These are phyloP conservation scores for Penicillium digitatum DNA, from an alignment of 2,329 filamentous ascomycete genomes.

Conservation along the genomic window DNA sequence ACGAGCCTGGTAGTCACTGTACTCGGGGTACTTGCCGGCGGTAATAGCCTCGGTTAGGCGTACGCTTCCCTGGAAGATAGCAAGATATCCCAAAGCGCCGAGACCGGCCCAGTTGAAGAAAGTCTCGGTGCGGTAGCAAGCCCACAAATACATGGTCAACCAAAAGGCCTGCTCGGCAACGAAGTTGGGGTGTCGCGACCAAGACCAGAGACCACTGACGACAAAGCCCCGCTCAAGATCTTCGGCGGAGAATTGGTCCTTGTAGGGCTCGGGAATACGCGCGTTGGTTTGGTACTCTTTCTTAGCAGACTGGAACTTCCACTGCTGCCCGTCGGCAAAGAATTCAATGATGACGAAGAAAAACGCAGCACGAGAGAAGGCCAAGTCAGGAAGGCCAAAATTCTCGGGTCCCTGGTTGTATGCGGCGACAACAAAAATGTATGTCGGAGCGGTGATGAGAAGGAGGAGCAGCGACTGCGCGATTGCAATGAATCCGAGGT, in stretches of 20 bases:
- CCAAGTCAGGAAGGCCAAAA: constrained; percentile 57
- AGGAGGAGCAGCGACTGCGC: constrained; percentile 79
- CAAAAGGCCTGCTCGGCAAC: constrained; percentile 87
- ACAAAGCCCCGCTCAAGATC: constrained; percentile 89
- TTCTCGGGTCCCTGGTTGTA: constrained; percentile 55
- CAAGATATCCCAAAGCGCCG: constrained; percentile 65
- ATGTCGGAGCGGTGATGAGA: constrained; percentile 73
- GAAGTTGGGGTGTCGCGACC: constrained; percentile 92
- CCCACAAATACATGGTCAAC: constrained; percentile 85
- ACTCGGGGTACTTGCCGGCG: constrained; percentile 79
- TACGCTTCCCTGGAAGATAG: constrained; percentile 86
- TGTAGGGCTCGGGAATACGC: constrained; percentile 58
- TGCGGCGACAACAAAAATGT: constrained; percentile 71
- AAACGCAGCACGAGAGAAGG: constrained; percentile 55
- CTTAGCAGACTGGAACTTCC: constrained; percentile 83
- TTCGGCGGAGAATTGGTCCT: constrained; percentile 56
- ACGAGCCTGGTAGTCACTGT: constrained; percentile 73
- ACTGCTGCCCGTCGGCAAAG: constrained; percentile 89
- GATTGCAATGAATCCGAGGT: constrained; percentile 83
- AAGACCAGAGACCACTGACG: constrained; percentile 78
- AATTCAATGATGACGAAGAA: constrained; percentile 63
- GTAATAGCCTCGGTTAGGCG: constrained; percentile 81
- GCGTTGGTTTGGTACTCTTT: constrained; percentile 67
- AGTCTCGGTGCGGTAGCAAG: constrained; percentile 66
- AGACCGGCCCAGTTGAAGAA: constrained; percentile 73